phyloP scores from a whole-genome alignment of 2,329 filamentous ascomycete genomes.

The Colletotrichum musae region DNA sequence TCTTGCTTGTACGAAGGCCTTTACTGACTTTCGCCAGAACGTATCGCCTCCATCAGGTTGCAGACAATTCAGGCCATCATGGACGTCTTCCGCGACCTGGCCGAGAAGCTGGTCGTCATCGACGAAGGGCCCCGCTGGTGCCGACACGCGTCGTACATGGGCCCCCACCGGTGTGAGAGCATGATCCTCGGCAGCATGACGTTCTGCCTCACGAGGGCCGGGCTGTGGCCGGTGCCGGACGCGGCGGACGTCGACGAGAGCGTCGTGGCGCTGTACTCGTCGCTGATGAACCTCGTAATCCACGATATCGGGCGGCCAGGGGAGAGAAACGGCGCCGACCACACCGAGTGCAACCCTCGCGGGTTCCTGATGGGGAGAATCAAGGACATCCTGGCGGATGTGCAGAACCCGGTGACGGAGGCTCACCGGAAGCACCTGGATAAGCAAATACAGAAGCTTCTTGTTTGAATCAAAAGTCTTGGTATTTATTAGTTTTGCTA shows the following conservation, averaged over 20 bases:
- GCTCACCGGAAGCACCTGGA: slow-evolving; percentile 35
- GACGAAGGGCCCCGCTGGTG: slow-evolving; percentile 52
- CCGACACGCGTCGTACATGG: slow-evolving; percentile 51
- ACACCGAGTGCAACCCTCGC: slow-evolving; percentile 45
- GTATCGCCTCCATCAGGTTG: slow-evolving; percentile 43
- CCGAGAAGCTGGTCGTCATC: slow-evolving; percentile 46
- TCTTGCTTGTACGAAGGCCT: background rate
- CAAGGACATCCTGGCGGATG: slow-evolving; percentile 43
- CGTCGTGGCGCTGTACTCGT: slow-evolving; percentile 44
- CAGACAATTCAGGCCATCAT: slow-evolving; percentile 46
- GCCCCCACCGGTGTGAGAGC: slow-evolving; percentile 53
- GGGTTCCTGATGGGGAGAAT: slow-evolving; percentile 41
- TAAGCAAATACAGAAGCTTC: slow-evolving; percentile 33
- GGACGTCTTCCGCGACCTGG: slow-evolving; percentile 45
- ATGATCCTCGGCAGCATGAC: slow-evolving; percentile 54
- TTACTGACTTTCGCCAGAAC: slow-evolving; percentile 29
- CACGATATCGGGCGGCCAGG: slow-evolving; percentile 46
- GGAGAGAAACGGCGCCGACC: slow-evolving; percentile 37
- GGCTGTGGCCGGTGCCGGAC: slow-evolving; percentile 51
- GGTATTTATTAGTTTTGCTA: too few relatives aligned
- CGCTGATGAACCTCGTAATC: slow-evolving; percentile 46
- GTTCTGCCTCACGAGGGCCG: slow-evolving; percentile 51
- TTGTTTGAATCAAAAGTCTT: background rate
- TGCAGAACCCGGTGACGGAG: slow-evolving; percentile 37
- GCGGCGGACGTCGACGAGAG: slow-evolving; percentile 45